Evolutionary conservation across 345 rosid genomes (phyloP), one percentile per base, ranked within the genome.

Genomic region (Lumnitzera littorea): DNA sequence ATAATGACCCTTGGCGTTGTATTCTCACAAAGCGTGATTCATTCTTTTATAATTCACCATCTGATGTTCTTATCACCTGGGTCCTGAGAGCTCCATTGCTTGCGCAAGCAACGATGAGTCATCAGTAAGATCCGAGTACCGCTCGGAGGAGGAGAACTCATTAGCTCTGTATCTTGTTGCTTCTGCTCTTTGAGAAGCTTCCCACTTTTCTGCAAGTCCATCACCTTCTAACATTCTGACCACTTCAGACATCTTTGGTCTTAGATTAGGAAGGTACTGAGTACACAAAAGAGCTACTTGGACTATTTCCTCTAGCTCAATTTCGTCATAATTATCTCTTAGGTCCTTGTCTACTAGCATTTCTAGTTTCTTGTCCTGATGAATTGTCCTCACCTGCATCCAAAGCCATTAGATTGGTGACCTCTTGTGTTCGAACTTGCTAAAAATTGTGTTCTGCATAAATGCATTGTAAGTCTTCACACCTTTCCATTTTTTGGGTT

Each of bases 241-340:
- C 25, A 75, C 66, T 48, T 75, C 75, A 8, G 61, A 67, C 76
- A 71, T 75, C 54, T 70, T 75, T 8, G 79, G 79, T 13, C 79
- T 58, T 12, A 60, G 70, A 24, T 17, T 24, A 0, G 70, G 76
- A 64, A 56, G 65, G 57, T 53, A 60, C 9, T 68, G 80, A 2
- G 76, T 76, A 58, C 74, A 71, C 46, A 71, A n/a, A 3, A 72
- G 67, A 15, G 76, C 68, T 16, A 76, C 73, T 27, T 60, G 65
- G 47, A 68, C 73, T 68, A 71, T 67, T 56, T 68, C 73, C 51
- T 67, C 74, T 15, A 71, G 36, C 56, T 76, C 74, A 6, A 61
- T 50, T 6, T 55, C 12, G 17, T 68, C 69, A 24, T 68, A 71
- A 13, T 52, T 65, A 52, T 63, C 56, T 50, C 66, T 62, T 31